Evolutionary conservation across 164 flowering plant species (phyloP).

Genomic region (Stephania yunnanensis): DNA sequence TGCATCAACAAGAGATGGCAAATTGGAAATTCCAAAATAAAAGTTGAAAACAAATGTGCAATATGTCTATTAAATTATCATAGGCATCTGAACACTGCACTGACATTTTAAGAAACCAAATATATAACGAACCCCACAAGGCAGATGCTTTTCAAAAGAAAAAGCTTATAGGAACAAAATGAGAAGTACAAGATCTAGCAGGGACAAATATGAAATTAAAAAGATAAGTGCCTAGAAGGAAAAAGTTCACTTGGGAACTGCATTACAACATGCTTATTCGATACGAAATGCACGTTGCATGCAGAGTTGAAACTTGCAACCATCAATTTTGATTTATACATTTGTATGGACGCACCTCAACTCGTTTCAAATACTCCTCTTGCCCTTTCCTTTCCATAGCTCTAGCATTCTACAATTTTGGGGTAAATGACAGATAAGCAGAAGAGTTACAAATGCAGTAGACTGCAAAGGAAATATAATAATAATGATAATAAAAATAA

Average conservation of each 20-base stretch:
- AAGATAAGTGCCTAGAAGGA: not conserved
- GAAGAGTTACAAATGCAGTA: not conserved
- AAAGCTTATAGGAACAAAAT: too few species aligned
- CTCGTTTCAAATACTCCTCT: slow-evolving; percentile 50
- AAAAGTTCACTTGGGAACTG: not conserved
- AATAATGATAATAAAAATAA: not conserved
- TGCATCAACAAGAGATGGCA: not conserved
- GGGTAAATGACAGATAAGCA: slow-evolving; percentile 3
- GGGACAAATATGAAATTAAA: not conserved
- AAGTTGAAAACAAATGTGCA: not conserved
- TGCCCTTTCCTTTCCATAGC: slow-evolving; percentile 54
- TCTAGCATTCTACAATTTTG: slow-evolving; percentile 56
- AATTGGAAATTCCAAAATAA: not conserved
- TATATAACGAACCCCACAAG: not conserved
- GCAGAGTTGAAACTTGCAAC: not conserved
- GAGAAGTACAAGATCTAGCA: too few species aligned
- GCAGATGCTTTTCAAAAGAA: too few species aligned
- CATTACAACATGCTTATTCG: not conserved
- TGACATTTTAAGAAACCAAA: not conserved
- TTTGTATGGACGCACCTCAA: slow-evolving; percentile 49
- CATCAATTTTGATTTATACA: not conserved
- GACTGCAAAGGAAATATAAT: not conserved
- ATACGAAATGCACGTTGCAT: not conserved
- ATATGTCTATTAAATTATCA: not conserved
- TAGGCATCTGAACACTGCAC: not conserved